Evolutionary conservation across 208 protist species (phyloP), one percentile per base, ranked within the genome.

Genomic region (Acanthamoeba triangularis): DNA sequence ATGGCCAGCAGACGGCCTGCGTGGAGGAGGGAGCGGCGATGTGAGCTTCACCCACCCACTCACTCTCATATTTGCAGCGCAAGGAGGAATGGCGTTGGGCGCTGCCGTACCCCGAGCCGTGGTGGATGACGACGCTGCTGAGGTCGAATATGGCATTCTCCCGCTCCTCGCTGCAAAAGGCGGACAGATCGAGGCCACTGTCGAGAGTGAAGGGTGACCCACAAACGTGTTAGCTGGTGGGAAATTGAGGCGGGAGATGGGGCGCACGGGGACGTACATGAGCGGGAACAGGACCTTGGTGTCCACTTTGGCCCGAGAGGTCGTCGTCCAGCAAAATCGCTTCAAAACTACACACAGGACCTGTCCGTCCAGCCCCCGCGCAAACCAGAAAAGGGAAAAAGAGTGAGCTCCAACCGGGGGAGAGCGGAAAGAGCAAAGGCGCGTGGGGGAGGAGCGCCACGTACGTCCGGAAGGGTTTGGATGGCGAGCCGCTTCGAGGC

Each of bases 321-420:
- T 67, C n/a, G 84, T n/a, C n/a, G 84, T 90, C 84, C 84, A 90
- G 41, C 84, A 90, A 90, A 90, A 90, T 44, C 84, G 84, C 47
- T 90, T 90, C 59, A 90, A 90, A 35, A 90, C 84, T 67, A 90
- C 33, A 67, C 84, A 90, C 84, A 90, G 52, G 44, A 90, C 84
- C 84, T 90, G 14, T 33, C 10, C 11, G 5, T 25, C 2, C 16
- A 61, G 37, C 37, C 1, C 2, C n/a, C 23, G 11, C 8, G 11
- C 63, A 28, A 35, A 18, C 14, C 14, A n/a, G 59, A 23, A 78
- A n/a, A n/a, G n/a, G n/a, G n/a, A n/a, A n/a, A 47, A 28, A 20
- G 23, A 20, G 61, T 30, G 61, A 67, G 61, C 20, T 33, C 7
- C 54, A 28, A 84, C 37, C 2, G 30, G 11, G 11, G n/a, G n/a